These are phyloP conservation scores for Mycena latifolia DNA, from an alignment of 768 basidiomycete genomes.

Conservation along the genomic window DNA sequence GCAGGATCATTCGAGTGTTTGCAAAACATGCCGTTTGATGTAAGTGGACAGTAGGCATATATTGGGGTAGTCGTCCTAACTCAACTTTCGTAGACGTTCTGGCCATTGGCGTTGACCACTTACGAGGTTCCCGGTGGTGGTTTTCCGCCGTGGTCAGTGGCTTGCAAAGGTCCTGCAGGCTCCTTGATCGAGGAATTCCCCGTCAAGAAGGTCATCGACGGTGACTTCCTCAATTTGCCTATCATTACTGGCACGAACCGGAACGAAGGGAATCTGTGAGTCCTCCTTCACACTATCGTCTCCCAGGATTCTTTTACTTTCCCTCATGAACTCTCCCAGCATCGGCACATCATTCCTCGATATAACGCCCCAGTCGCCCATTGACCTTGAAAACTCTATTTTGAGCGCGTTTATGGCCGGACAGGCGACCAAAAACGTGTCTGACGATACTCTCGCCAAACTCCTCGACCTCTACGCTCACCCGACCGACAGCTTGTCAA, in stretches of 20 bases:
- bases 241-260: too few relatives aligned
- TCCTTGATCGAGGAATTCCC: slow-evolving; percentile 20
- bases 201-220: slow-evolving; percentile 11
- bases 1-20: too few relatives aligned
- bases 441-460: background rate
- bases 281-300: too few relatives aligned
- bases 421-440: slow-evolving; percentile 11
- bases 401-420: background rate
- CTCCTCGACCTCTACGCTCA: slow-evolving; percentile 19
- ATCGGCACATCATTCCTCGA: slow-evolving; percentile 16
- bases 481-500: slow-evolving; percentile 10
- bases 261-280: too few relatives aligned
- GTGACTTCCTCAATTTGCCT: slow-evolving; percentile 17
- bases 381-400: slow-evolving; percentile 5
- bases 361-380: slow-evolving; percentile 2
- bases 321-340: background rate
- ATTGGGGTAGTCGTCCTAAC: too few relatives aligned
- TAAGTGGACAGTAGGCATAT: too few relatives aligned
- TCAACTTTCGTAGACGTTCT: too few relatives aligned
- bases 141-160: too few relatives aligned
- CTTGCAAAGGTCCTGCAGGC: slow-evolving; percentile 16
- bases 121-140: too few relatives aligned
- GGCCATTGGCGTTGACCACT: too few relatives aligned
- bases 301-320: too few relatives aligned
- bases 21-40: too few relatives aligned